These are phyloP conservation scores for Mollisia scopiformis DNA, from an alignment of 2,329 filamentous ascomycete species.

Conservation along the genomic window DNA sequence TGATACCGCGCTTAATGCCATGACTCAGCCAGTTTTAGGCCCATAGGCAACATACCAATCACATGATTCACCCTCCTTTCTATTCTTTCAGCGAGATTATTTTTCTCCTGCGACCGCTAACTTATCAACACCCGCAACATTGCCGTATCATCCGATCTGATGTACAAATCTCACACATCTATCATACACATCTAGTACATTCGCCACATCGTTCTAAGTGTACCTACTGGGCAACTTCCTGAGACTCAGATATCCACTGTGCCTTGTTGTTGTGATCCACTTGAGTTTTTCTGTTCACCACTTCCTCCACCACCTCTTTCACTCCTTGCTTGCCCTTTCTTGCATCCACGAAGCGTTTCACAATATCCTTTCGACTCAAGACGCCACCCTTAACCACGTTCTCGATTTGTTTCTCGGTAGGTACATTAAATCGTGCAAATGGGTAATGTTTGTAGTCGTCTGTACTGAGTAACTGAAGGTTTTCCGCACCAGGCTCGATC, in stretches of 20 bases:
- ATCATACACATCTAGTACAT: slow-evolving; percentile 21
- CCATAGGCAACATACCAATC: slow-evolving; percentile 21
- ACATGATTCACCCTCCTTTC: slow-evolving; percentile 29
- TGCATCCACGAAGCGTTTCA: slow-evolving; percentile 62
- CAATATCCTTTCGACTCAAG: slow-evolving; percentile 58
- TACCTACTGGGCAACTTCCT: neutral
- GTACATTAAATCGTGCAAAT: slow-evolving; percentile 65
- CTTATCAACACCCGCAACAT: slow-evolving; percentile 12
- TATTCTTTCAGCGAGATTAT: slow-evolving; percentile 6
- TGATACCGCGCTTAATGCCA: slow-evolving; percentile 27
- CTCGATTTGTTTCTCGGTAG: slow-evolving; percentile 67
- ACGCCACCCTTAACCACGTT: slow-evolving; percentile 44
- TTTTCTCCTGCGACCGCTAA: slow-evolving; percentile 26
- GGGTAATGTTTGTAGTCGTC: slow-evolving; percentile 75
- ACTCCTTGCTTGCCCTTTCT: slow-evolving; percentile 71
- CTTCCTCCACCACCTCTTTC: slow-evolving; percentile 67
- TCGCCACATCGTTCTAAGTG: slow-evolving; percentile 7
- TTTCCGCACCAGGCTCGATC: slow-evolving; percentile 44
- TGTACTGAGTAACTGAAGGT: slow-evolving; percentile 64
- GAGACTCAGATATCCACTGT: slow-evolving; percentile 24
- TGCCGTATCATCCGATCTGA: slow-evolving; percentile 12
- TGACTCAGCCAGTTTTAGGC: slow-evolving; percentile 30
- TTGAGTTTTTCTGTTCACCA: slow-evolving; percentile 64
- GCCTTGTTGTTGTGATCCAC: slow-evolving; percentile 44
- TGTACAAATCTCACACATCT: slow-evolving; percentile 15